Evolutionary conservation across 768 basidiomycete genomes (phyloP).

Genomic region (Exidia glandulosa): DNA sequence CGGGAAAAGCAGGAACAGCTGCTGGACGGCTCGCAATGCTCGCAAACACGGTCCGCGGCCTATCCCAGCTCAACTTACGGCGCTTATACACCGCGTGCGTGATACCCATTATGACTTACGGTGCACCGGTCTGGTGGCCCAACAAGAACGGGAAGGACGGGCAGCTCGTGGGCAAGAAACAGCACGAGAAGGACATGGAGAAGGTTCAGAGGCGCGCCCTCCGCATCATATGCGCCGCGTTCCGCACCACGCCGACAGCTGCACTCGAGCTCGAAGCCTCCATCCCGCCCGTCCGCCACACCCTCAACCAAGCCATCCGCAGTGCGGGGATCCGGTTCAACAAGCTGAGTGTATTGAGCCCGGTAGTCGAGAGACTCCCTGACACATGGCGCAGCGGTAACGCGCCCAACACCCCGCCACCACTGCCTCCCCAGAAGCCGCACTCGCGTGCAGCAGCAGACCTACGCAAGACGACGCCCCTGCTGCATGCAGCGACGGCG

Average conservation of each 20-base stretch:
- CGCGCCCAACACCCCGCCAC: not conserved
- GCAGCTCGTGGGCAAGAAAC: conserved; percentile 7
- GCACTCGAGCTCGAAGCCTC: conserved; percentile 25
- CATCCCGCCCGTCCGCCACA: conserved; percentile 17
- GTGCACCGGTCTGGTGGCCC: conserved; percentile 22
- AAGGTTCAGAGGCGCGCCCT: conserved; percentile 21
- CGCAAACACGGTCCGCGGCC: conserved; percentile 21
- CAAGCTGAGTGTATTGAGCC: conserved; percentile 1
- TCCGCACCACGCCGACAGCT: conserved; percentile 19
- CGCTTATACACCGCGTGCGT: conserved; percentile 20
- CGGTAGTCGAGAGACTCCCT: conserved; percentile 1
- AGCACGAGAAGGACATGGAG: conserved; percentile 13
- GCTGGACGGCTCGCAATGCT: conserved; percentile 20
- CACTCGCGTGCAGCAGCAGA: no score
- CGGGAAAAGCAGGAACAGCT: conserved; percentile 15
- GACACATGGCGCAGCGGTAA: not conserved
- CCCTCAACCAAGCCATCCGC: conserved; percentile 1
- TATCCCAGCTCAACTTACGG: conserved; percentile 18
- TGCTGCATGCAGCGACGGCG: not conserved
- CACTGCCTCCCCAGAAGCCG: not conserved
- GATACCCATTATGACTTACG: conserved; percentile 24
- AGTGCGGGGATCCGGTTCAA: conserved; percentile 3
- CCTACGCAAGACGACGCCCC: not conserved
- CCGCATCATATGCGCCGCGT: conserved; percentile 21
- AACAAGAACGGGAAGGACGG: not conserved